Evolutionary conservation across 208 protist genomes (phyloP).

Genomic region (Leishmania mexicana): DNA sequence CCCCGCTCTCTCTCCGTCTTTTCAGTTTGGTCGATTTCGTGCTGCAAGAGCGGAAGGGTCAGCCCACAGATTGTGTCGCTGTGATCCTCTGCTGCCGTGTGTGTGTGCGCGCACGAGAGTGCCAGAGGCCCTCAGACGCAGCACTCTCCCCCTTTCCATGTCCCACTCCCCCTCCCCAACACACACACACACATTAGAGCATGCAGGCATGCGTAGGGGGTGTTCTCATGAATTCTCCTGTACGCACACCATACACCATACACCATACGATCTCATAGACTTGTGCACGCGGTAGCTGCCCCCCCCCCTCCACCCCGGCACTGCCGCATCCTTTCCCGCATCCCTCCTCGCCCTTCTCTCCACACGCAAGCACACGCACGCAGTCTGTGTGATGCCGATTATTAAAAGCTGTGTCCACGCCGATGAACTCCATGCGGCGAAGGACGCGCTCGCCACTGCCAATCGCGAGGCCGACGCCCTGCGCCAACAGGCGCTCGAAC

Average conservation of each 20-base stretch:
- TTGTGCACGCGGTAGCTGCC: background rate
- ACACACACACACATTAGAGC: background rate
- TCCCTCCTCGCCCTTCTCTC: background rate
- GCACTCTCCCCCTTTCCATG: background rate
- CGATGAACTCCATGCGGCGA: slow-evolving; percentile 12
- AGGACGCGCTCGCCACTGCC: background rate
- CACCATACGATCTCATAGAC: background rate
- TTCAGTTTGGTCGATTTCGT: background rate
- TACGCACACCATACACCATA: background rate
- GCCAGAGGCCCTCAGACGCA: background rate
- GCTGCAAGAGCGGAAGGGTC: background rate
- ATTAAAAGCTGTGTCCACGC: slow-evolving; percentile 24
- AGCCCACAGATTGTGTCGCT: background rate
- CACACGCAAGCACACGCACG: background rate
- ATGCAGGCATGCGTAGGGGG: background rate
- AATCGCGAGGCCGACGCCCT: slow-evolving; percentile 14
- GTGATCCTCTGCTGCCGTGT: background rate
- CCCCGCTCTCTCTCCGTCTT: background rate
- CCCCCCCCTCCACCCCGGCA: background rate
- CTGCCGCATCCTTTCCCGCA: background rate
- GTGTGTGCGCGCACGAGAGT: background rate
- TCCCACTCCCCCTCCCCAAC: background rate
- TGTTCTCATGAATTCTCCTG: background rate
- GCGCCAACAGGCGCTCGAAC: slow-evolving; percentile 11
- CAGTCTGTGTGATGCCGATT: background rate